These are phyloP conservation scores for Fusarium decemcellulare DNA, from an alignment of 2,329 filamentous ascomycete genomes.

Conservation along the genomic window DNA sequence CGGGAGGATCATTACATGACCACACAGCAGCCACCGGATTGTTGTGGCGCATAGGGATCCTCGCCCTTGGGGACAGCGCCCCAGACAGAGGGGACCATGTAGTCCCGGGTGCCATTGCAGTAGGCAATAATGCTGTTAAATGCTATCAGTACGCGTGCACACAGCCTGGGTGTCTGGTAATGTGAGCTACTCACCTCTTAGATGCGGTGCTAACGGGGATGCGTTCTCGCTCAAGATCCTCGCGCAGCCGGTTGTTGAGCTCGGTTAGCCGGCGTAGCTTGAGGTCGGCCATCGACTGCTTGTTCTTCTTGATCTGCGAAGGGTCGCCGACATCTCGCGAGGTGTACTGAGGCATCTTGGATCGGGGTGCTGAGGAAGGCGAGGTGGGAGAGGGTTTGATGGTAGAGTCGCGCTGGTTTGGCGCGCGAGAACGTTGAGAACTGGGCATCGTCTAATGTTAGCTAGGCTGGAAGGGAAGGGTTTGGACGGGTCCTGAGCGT, in stretches of 20 bases:
- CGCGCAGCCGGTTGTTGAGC: slow-evolving; percentile 94
- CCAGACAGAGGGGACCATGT: slow-evolving; percentile 99
- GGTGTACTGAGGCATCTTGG: slow-evolving; percentile 75
- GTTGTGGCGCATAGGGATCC: slow-evolving; percentile 98
- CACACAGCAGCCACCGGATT: slow-evolving; percentile 91
- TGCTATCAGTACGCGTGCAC: slow-evolving; percentile 30
- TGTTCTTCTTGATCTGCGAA: slow-evolving; percentile 87
- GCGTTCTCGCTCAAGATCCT: slow-evolving; percentile 94
- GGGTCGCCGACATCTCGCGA: slow-evolving; percentile 77
- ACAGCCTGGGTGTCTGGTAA: neutral
- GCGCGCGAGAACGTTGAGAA: slow-evolving; percentile 33
- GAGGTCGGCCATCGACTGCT: slow-evolving; percentile 99
- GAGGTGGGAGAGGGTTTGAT: slow-evolving; percentile 18
- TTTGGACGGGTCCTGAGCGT: slow-evolving; percentile 14
- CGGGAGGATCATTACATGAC: slow-evolving; percentile 79
- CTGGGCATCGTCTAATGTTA: slow-evolving; percentile 38
- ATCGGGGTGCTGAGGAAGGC: slow-evolving; percentile 39
- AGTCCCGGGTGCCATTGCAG: slow-evolving; percentile 97
- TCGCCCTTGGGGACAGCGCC: slow-evolving; percentile 94
- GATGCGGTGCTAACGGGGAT: slow-evolving; percentile 97
- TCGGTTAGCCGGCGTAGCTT: slow-evolving; percentile 97
- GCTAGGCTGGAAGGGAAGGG: slow-evolving; percentile 8
- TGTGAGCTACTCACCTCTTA: slow-evolving; percentile 74
- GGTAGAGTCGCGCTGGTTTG: slow-evolving; percentile 31
- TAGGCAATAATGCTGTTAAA: slow-evolving; percentile 89